phyloP scores from a whole-genome alignment of 345 rosid species.

The Atalantia buxifolia region DNA sequence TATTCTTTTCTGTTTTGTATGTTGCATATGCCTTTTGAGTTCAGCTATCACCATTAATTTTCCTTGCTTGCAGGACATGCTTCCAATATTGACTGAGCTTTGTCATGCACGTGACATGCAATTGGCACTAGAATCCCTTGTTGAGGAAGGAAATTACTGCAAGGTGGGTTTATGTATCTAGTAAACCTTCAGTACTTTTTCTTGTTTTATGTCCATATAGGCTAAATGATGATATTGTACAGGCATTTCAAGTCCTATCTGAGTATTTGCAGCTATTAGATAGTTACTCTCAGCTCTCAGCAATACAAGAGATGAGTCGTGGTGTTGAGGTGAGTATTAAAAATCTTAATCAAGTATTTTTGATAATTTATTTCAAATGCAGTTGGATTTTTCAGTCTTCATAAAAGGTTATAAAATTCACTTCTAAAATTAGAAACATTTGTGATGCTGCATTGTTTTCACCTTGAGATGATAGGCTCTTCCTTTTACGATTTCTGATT shows the following conservation, averaged over 20 bases:
- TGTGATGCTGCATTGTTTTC: conserved; percentile 9
- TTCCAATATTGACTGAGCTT: conserved; percentile 79
- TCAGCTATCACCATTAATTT: neutral
- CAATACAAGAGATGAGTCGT: conserved; percentile 88
- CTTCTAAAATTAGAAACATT: neutral
- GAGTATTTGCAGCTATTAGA: conserved; percentile 95
- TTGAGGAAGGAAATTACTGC: conserved; percentile 88
- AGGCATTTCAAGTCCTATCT: conserved; percentile 98
- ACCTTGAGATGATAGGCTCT: neutral
- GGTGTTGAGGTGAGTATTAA: conserved; percentile 80
- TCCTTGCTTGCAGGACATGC: conserved; percentile 62
- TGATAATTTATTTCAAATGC: neutral
- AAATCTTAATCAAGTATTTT: conserved; percentile 7
- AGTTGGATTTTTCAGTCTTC: neutral
- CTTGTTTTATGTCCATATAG: neutral
- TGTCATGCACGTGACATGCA: conserved; percentile 79
- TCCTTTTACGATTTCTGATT: neutral
- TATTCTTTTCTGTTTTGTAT: neutral
- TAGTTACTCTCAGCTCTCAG: conserved; percentile 82
- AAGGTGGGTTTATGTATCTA: conserved; percentile 47
- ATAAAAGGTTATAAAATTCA: neutral
- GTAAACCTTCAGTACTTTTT: conserved; percentile 1
- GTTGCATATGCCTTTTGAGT: neutral
- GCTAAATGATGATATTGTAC: conserved; percentile 23
- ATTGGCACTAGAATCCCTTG: conserved; percentile 77